phyloP scores from a whole-genome alignment of 2,329 filamentous ascomycete genomes.

The Colletotrichum sublineola region DNA sequence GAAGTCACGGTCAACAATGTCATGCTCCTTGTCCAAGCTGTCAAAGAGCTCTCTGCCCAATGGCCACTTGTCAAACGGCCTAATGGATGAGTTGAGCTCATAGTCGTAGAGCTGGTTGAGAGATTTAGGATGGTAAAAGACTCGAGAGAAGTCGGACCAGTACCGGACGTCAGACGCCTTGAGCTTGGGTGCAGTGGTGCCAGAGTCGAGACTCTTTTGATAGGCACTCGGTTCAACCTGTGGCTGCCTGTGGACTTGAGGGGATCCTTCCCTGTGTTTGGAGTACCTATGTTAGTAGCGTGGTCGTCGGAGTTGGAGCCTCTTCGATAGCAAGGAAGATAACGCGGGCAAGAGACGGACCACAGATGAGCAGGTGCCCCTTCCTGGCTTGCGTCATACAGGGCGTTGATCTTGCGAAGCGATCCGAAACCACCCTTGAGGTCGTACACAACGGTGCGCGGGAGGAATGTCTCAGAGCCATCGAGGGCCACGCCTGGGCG shows the following conservation, averaged over 20 bases:
- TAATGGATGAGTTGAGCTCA: slow-evolving; percentile 82
- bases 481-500: slow-evolving; percentile 84
- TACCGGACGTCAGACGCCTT: slow-evolving; percentile 83
- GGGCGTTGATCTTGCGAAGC: slow-evolving; percentile 85
- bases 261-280: slow-evolving; percentile 70
- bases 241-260: slow-evolving; percentile 76
- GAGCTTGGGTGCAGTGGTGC: slow-evolving; percentile 72
- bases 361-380: slow-evolving; percentile 50
- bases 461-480: slow-evolving; percentile 91
- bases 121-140: slow-evolving; percentile 93
- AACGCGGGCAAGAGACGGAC: slow-evolving; percentile 43
- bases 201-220: slow-evolving; percentile 82
- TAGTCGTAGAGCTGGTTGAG: slow-evolving; percentile 90
- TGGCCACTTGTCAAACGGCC: slow-evolving; percentile 84
- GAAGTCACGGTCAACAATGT: slow-evolving; percentile 90
- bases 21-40: slow-evolving; percentile 81
- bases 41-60: slow-evolving; percentile 82
- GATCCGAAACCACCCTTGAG: slow-evolving; percentile 94
- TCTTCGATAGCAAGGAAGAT: neutral
- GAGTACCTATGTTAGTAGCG: slow-evolving; percentile 18
- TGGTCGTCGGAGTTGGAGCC: neutral
- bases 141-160: slow-evolving; percentile 95
- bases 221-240: slow-evolving; percentile 80
- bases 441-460: slow-evolving; percentile 93
- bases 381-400: slow-evolving; percentile 74